Evolutionary conservation across 2,329 filamentous ascomycete species (phyloP).

Genomic region (Claviceps capensis): DNA sequence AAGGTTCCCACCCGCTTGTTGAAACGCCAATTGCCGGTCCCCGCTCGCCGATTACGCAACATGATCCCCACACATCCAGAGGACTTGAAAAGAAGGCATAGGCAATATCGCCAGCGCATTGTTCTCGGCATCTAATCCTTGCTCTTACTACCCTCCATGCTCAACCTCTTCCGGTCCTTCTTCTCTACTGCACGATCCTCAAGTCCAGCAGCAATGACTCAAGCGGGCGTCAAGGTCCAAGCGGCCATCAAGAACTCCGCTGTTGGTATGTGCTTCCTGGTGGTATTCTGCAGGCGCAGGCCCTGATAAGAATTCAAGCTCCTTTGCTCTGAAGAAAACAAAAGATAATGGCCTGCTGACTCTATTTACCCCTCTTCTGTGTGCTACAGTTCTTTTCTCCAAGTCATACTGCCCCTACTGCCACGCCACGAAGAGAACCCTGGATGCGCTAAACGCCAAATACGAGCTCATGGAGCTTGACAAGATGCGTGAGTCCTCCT

Average conservation of each 20-base stretch:
- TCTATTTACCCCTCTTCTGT: not conserved
- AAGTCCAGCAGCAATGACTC: conserved; percentile 60
- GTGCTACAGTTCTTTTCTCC: conserved; percentile 67
- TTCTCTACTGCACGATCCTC: conserved; percentile 39
- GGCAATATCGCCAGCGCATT: not conserved
- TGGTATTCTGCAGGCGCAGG: too few relatives aligned
- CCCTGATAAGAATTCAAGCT: too few relatives aligned
- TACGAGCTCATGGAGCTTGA: conserved; percentile 73
- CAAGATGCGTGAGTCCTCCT: conserved; percentile 40
- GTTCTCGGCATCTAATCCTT: not conserved
- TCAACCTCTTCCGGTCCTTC: conserved; percentile 56
- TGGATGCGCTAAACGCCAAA: conserved; percentile 58
- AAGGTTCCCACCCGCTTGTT: not conserved
- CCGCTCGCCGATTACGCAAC: too few relatives aligned
- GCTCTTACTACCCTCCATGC: conserved; percentile 23
- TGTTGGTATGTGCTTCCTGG: conserved; percentile 46
- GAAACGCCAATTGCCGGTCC: too few relatives aligned
- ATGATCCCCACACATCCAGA: too few relatives aligned
- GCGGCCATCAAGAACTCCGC: conserved; percentile 77
- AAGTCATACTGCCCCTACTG: conserved; percentile 98
- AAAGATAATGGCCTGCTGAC: not conserved
- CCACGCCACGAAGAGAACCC: conserved; percentile 58
- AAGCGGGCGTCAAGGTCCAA: conserved; percentile 72
- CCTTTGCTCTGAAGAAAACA: too few relatives aligned
- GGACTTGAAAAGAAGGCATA: too few relatives aligned